phyloP scores from a whole-genome alignment of 2,329 filamentous ascomycete genomes.

The Exophiala mesophila region DNA sequence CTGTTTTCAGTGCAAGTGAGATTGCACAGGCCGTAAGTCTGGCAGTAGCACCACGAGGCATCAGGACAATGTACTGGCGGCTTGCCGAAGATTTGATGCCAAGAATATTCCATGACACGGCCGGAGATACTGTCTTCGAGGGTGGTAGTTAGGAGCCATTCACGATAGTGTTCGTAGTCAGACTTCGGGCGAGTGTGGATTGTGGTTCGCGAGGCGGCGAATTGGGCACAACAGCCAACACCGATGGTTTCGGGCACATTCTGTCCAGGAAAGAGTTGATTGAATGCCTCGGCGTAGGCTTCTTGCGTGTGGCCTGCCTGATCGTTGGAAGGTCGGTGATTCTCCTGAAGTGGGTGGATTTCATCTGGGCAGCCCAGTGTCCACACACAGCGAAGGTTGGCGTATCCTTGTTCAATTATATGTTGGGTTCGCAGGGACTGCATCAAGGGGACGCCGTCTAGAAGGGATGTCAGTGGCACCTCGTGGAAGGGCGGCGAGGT shows the following conservation, averaged over 20 bases:
- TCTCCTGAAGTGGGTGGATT: constrained; percentile 44
- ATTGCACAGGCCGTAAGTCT: constrained; percentile 59
- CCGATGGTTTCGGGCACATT: constrained; percentile 15
- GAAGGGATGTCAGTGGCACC: not conserved
- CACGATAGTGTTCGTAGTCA: constrained; percentile 47
- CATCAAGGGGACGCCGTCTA: constrained; percentile 46
- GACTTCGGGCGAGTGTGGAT: constrained; percentile 42
- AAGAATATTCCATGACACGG: constrained; percentile 54
- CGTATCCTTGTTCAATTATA: constrained; percentile 50
- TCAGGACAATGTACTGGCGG: constrained; percentile 56
- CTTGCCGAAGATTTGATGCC: constrained; percentile 58
- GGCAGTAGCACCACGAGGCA: constrained; percentile 61
- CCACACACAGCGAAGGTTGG: constrained; percentile 56
- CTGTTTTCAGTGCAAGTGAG: constrained; percentile 35
- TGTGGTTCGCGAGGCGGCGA: constrained; percentile 47
- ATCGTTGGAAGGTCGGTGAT: constrained; percentile 21
- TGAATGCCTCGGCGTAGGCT: constrained; percentile 41
- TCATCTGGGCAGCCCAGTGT: constrained; percentile 55
- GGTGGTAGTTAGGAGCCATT: constrained; percentile 46
- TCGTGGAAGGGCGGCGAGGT: not conserved
- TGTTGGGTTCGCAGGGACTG: constrained; percentile 46
- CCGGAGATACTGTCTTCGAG: constrained; percentile 48
- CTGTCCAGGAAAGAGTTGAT: constrained; percentile 41
- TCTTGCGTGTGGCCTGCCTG: constrained; percentile 38
- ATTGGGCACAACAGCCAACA: constrained; percentile 50